Base-by-base conservation (phyloP, 1,284 basidiomycete species). In the Trichosporon sp. region DNA sequence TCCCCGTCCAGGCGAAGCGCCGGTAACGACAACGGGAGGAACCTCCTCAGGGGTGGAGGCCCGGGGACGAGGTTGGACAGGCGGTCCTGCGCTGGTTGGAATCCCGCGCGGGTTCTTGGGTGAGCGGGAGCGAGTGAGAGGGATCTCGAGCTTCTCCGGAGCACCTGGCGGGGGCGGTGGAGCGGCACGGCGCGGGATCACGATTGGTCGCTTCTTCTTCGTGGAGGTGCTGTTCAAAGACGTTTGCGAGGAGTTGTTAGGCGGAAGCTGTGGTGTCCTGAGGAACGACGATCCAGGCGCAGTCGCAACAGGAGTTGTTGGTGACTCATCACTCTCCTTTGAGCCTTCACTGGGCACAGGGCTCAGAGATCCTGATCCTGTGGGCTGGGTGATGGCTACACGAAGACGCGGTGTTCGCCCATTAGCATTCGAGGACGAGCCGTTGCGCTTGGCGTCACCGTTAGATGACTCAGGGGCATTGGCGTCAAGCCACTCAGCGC, bases 401-500 rank as follows among this genome's bases (percentile, higher is more conserved):
- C 71, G 64, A 3, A 72, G 38, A 32, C 66, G 69, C 25, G 66
- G 58, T 2, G 62, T 44, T 12, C 66, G 63, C 21, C 51, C 29
- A 56, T n/a, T 65, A 56, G n/a, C 65, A 62, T 15, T 21, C 60
- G 60, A 23, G 38, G 31, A 42, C 27, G 53, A 13, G 15, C 6
- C 13, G 29, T 60, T 25, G 35, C 38, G 34, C 21, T 21, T 62
- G 38, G 53, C 73, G 9, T 67, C 44, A 7, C 77, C 79, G 72
- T 80, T 80, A 15, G 63, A 56, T 13, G 76, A 77, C 66, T 73
- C 75, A 1, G 74, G 75, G 27, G 70, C 72, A 11, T 70, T 67
- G 32, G 71, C 75, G 69, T 82, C 81, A 27, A 81, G 62, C 81
- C 81, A 82, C 70, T 81, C 81, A 42, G 78, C 80, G 6, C 73